Conservation (phyloP, 2,329 filamentous ascomycete species). For the Stemphylium vesicarium region DNA sequence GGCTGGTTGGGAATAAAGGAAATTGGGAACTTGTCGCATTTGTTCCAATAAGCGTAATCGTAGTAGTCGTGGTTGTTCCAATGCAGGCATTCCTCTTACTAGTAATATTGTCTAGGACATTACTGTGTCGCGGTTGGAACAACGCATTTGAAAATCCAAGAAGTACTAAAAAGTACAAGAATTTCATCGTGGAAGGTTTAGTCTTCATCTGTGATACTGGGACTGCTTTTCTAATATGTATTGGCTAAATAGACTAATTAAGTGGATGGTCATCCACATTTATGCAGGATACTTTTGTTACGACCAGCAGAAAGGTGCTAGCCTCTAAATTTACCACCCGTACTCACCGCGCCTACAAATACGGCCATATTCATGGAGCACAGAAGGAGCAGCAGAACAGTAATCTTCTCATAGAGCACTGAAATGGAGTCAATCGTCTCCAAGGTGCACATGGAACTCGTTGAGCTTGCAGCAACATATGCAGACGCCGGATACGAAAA, state of each 20-base stretch:
- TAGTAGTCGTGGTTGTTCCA: slow-evolving; percentile 2
- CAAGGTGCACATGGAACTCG: slow-evolving; percentile 1
- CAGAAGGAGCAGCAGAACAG: slow-evolving; percentile 1
- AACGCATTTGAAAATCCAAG: not conserved
- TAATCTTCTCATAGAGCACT: not conserved
- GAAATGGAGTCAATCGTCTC: slow-evolving; percentile 3
- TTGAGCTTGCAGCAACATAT: not conserved
- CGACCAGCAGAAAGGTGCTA: slow-evolving; percentile 1
- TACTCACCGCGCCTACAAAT: slow-evolving; percentile 4
- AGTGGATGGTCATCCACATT: slow-evolving; percentile 7
- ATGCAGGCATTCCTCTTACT: not conserved
- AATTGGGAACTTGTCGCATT: slow-evolving; percentile 5
- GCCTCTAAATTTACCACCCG: not conserved
- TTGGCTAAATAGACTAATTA: slow-evolving; percentile 7
- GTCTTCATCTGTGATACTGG: slow-evolving; percentile 2
- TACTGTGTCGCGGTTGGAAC: not conserved
- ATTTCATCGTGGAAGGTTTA: not conserved
- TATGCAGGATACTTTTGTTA: slow-evolving; percentile 5
- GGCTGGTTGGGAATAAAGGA: slow-evolving; percentile 13
- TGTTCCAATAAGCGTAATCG: not conserved
- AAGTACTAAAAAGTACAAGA: slow-evolving; percentile 7
- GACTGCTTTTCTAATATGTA: slow-evolving; percentile 8
- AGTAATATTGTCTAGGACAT: not conserved
- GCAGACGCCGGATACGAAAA: not conserved
- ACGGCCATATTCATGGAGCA: not conserved